A percentile compares a stretch with the other conserved stretches of the same genome.
phyloP scores from a whole-genome alignment of 495 filamentous ascomycete genomes.

The Cladorrhinum samala region DNA sequence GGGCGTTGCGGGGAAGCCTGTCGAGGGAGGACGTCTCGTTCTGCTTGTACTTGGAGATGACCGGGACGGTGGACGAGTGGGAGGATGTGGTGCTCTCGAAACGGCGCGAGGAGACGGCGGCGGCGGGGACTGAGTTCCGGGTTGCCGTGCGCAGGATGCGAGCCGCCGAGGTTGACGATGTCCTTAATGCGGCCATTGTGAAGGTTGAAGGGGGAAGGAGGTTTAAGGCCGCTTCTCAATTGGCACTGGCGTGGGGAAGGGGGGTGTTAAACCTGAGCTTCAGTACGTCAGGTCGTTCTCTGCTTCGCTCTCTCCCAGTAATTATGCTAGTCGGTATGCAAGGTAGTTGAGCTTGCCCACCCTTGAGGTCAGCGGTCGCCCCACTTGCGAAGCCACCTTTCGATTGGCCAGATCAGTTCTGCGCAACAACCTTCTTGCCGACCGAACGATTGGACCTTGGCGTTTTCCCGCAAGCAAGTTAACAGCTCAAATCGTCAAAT shows the following conservation, averaged over 20 bases:
- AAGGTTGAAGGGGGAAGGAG: slow-evolving; percentile 8
- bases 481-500: slow-evolving; percentile 23
- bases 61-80: slow-evolving; percentile 23
- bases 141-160: slow-evolving; percentile 37
- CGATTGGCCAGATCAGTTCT: slow-evolving; percentile 26
- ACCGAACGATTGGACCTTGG: slow-evolving; percentile 9
- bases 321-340: background rate
- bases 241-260: slow-evolving; percentile 6
- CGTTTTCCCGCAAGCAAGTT: slow-evolving; percentile 24
- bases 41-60: slow-evolving; percentile 18
- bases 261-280: background rate
- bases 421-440: slow-evolving; percentile 30
- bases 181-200: slow-evolving; percentile 39
- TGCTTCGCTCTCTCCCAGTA: no score
- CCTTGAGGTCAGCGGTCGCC: background rate
- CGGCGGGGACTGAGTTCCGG: slow-evolving; percentile 29
- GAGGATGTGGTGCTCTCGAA: slow-evolving; percentile 33
- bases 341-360: slow-evolving; percentile 9
- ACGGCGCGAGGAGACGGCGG: slow-evolving; percentile 39
- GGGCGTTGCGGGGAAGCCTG: slow-evolving; percentile 52
- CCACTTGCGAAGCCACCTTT: slow-evolving; percentile 5
- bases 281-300: no score
- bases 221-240: slow-evolving; percentile 11
- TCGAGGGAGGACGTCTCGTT: slow-evolving; percentile 28
- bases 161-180: slow-evolving; percentile 30